Conservation (phyloP, 805 yeast species). For the Wickerhamomyces chambardii region DNA sequence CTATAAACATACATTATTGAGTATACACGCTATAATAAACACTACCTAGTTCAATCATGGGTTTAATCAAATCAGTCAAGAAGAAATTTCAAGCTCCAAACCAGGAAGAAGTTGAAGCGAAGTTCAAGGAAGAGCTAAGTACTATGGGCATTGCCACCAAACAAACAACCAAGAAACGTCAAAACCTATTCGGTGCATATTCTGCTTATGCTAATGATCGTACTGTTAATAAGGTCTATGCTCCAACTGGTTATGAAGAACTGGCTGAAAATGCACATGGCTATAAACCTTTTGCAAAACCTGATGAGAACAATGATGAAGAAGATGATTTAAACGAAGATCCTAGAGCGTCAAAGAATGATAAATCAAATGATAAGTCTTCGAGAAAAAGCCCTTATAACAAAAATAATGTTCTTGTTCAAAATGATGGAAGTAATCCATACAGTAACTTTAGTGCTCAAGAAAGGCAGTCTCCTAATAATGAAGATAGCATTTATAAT, state of each 20-base stretch:
- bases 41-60: neutral
- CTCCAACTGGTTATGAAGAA: conserved; percentile 29
- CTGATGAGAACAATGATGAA: conserved; percentile 12
- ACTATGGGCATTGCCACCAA: conserved; percentile 34
- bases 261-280: conserved; percentile 13
- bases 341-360: neutral
- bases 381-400: too few relatives aligned
- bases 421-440: too few relatives aligned
- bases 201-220: conserved; percentile 34
- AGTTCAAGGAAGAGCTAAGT: conserved; percentile 31
- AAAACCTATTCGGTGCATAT: conserved; percentile 38
- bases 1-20: too few relatives aligned
- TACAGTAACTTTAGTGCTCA: too few relatives aligned
- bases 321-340: conserved; percentile 1
- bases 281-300: conserved; percentile 2
- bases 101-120: conserved; percentile 32
- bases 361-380: too few relatives aligned
- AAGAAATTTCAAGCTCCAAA: conserved; percentile 38
- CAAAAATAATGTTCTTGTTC: too few relatives aligned
- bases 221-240: conserved; percentile 23
- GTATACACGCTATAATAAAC: too few relatives aligned
- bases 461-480: too few relatives aligned
- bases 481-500: too few relatives aligned
- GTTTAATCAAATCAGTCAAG: conserved; percentile 17
- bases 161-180: conserved; percentile 22